Base-by-base conservation (phyloP, 805 yeast species). In the Ogataea philodendri region DNA sequence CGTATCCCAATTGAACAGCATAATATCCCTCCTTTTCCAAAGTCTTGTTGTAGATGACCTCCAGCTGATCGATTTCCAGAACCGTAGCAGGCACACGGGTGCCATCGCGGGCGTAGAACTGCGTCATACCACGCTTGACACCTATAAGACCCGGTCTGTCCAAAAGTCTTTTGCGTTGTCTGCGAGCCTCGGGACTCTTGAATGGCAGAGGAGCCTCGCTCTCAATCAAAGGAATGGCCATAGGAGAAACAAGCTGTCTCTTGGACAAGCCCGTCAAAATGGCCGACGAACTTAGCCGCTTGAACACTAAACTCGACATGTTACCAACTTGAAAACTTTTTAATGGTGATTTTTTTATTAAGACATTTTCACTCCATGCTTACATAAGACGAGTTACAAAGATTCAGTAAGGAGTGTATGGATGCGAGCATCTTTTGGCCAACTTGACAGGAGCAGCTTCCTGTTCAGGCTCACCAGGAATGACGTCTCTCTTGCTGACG, bases 1-100 rank as follows among this genome's bases (percentile, higher is more conserved):
- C 90, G 45, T 76, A 84, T 9, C 97, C 98, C 26, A 93, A 69
- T 62, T 86, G 85, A 10, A 88, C 90, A 0, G 96, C 90, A 53
- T 67, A 71, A 62, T 85, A 85, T 3, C 97, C 96, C 51, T 86
- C 81, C 20, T 72, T 68, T n/a, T 72, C 78, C 18, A 69, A 52
- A 3, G 90, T 82, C 57, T 83, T 84, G 51, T 76, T 77, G 54
- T 74, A 72, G 11, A 82, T 63, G 11, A 93, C 97, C 65, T 93
- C 97, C 45, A 86, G 85, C 37, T 89, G 77, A 58, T 88, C 84
- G 42, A 93, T 74, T 57, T 88, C 94, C 25, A 93, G 66, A 7
- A 93, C 84, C 4, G 98, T 93, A 31, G 94, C 93, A 2, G 95
- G 89, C 36, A 71, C 60, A 44, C 78, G 78, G 35, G 67, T 69